phyloP scores from a whole-genome alignment of 768 basidiomycete genomes.

The Leccinum fibrillosum region DNA sequence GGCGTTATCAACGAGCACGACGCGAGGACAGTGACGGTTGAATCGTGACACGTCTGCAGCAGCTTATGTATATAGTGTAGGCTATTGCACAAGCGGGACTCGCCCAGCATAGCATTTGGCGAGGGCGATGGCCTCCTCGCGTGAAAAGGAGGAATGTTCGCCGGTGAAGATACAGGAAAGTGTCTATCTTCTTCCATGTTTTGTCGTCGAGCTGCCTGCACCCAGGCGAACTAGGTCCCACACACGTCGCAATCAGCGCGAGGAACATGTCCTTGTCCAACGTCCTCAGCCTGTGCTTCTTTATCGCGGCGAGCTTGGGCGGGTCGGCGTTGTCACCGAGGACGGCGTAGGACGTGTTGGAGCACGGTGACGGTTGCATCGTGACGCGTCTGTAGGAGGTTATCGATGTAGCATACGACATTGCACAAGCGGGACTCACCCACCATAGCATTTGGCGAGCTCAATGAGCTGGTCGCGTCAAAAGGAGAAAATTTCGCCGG shows the following conservation, averaged over 20 bases:
- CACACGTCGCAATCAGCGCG: constrained; percentile 38
- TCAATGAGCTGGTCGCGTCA: constrained; percentile 85
- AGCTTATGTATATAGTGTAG: too few species aligned
- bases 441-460: constrained; percentile 89
- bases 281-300: constrained; percentile 73
- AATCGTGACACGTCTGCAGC: too few species aligned
- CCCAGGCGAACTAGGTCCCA: constrained; percentile 39
- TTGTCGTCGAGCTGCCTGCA: constrained; percentile 63
- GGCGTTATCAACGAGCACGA: too few species aligned
- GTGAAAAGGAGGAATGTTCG: too few species aligned
- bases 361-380: constrained; percentile 52
- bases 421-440: constrained; percentile 46
- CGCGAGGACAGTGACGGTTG: too few species aligned
- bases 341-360: constrained; percentile 86
- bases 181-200: constrained; percentile 73
- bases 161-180: too few species aligned
- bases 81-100: too few species aligned
- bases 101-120: too few species aligned
- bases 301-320: constrained; percentile 81
- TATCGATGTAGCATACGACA: neutral
- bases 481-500: constrained; percentile 85
- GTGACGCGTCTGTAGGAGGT: constrained; percentile 31
- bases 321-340: constrained; percentile 87
- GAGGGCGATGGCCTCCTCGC: too few species aligned
- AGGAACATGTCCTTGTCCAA: constrained; percentile 77